phyloP scores from a whole-genome alignment of 2,329 filamentous ascomycete species.

The Aspergillus terreus region DNA sequence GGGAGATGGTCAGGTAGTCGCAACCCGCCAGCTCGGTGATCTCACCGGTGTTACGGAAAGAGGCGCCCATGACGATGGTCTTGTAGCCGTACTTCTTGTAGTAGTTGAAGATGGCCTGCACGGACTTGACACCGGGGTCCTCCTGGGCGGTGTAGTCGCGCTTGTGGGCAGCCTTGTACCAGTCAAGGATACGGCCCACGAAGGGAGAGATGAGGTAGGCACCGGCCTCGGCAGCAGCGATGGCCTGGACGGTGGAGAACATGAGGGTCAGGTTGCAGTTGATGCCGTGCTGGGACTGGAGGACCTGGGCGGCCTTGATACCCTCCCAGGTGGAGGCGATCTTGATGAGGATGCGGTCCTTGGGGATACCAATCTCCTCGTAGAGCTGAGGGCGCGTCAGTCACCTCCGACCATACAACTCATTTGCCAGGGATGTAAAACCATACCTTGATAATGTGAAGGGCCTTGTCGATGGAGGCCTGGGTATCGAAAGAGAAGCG shows the following conservation, averaged over 20 bases:
- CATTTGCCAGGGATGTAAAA: not conserved
- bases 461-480: conserved; percentile 88
- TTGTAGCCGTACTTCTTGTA: conserved; percentile 99
- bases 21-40: conserved; percentile 98
- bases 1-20: conserved; percentile 98
- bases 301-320: conserved; percentile 96
- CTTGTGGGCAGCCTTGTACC: conserved; percentile 96
- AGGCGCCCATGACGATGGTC: conserved; percentile 99
- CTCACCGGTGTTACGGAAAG: conserved; percentile 93
- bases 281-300: conserved; percentile 91
- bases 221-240: conserved; percentile 89
- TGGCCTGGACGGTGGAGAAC: conserved; percentile 94
- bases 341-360: conserved; percentile 97
- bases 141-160: conserved; percentile 86
- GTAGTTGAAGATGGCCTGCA: conserved; percentile 97
- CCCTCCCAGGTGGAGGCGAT: conserved; percentile 99
- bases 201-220: conserved; percentile 99
- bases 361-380: conserved; percentile 83
- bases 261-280: conserved; percentile 99
- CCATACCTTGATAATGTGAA: conserved; percentile 87
- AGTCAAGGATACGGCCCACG: conserved; percentile 98
- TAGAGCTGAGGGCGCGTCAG: conserved; percentile 66
- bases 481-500: conserved; percentile 93
- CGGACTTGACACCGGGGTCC: conserved; percentile 93
- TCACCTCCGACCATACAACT: not conserved